Conservation (phyloP, 768 basidiomycete species). For the Leucosporidium yakuticum region DNA sequence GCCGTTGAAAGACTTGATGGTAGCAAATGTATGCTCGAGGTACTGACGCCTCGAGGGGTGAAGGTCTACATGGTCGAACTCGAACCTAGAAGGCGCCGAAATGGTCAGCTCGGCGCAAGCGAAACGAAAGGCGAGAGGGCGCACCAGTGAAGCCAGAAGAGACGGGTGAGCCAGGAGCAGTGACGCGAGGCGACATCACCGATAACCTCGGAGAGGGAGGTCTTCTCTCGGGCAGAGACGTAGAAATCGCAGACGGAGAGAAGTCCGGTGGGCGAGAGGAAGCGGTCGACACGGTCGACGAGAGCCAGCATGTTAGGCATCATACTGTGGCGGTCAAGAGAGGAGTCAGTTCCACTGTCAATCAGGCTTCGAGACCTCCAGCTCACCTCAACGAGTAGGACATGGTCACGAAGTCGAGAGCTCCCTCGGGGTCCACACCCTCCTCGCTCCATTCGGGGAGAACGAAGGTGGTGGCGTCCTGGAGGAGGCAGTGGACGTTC, state of each 20-base stretch:
- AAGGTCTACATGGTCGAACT: slow-evolving; percentile 47
- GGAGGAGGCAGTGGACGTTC: slow-evolving; percentile 64
- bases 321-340: slow-evolving; percentile 14
- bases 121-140: background rate
- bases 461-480: slow-evolving; percentile 63
- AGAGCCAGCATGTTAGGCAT: slow-evolving; percentile 48
- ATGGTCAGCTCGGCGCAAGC: no score
- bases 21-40: slow-evolving; percentile 72
- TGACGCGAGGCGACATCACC: slow-evolving; percentile 55
- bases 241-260: slow-evolving; percentile 71
- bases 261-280: slow-evolving; percentile 58
- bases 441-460: slow-evolving; percentile 58
- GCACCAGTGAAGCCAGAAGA: slow-evolving; percentile 73
- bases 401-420: slow-evolving; percentile 48
- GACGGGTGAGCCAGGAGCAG: slow-evolving; percentile 57
- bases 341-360: no score
- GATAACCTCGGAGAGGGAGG: slow-evolving; percentile 58
- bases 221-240: slow-evolving; percentile 54
- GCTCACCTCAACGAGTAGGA: slow-evolving; percentile 50
- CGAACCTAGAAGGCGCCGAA: slow-evolving; percentile 47
- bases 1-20: slow-evolving; percentile 58
- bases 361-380: no score
- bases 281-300: slow-evolving; percentile 61
- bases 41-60: slow-evolving; percentile 52
- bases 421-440: slow-evolving; percentile 52